Conservation (phyloP, 2,329 filamentous ascomycete genomes). For the Alternaria sp. region DNA sequence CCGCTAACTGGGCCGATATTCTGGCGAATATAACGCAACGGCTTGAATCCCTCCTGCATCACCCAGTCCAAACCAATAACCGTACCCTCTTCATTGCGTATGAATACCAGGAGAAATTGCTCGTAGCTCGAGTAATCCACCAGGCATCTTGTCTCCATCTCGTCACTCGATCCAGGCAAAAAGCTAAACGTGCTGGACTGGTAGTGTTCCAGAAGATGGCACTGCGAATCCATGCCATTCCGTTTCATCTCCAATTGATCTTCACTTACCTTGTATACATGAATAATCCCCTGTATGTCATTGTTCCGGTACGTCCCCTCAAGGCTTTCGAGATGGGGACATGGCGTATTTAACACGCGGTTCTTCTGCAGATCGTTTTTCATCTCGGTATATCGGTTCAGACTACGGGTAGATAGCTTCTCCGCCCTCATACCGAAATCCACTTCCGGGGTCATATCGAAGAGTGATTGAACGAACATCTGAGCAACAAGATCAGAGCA, state of each 20-base stretch:
- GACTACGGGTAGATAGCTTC: neutral
- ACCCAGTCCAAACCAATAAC: neutral
- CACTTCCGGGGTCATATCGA: neutral
- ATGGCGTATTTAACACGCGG: neutral
- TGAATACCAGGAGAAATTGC: neutral
- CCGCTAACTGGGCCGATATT: neutral
- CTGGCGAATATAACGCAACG: neutral
- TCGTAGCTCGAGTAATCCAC: neutral
- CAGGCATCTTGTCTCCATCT: neutral
- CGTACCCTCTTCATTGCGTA: neutral
- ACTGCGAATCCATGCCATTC: neutral
- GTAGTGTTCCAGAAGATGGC: neutral
- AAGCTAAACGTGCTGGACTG: neutral
- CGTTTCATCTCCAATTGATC: neutral
- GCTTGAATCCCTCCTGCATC: neutral
- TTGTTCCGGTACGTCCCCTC: neutral
- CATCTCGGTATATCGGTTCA: neutral
- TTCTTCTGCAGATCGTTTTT: neutral
- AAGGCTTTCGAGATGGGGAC: neutral
- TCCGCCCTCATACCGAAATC: neutral
- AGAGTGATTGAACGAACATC: neutral
- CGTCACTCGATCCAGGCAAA: neutral
- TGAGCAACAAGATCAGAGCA: neutral
- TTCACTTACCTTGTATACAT: neutral
- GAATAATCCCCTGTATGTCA: neutral